A percentile compares a stretch with the other conserved stretches of the same genome.
phyloP scores from a whole-genome alignment of 176 grass and related monocot species.

The Leersia perrieri region DNA sequence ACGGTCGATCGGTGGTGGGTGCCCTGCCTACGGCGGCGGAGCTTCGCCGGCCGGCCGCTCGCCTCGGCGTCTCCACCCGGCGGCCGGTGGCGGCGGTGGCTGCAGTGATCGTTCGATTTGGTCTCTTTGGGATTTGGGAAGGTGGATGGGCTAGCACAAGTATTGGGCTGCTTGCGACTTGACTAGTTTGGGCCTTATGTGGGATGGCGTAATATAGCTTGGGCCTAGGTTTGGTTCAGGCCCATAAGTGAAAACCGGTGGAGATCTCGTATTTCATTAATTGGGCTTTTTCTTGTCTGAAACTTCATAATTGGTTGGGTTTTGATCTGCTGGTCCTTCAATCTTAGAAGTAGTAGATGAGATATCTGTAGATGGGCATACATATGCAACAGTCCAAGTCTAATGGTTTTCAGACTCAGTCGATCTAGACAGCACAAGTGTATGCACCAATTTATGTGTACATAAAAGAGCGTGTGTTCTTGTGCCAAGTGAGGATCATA shows the following conservation, averaged over 20 bases:
- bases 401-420: too few relatives aligned
- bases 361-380: too few relatives aligned
- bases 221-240: neutral
- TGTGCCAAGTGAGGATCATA: too few relatives aligned
- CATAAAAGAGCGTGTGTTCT: too few relatives aligned
- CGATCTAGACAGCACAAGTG: too few relatives aligned
- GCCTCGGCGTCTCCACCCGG: neutral
- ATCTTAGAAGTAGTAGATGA: too few relatives aligned
- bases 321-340: too few relatives aligned
- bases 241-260: neutral
- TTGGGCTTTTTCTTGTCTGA: neutral
- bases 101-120: neutral
- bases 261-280: neutral
- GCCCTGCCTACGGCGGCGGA: neutral
- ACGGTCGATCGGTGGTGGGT: neutral
- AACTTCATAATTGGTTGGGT: neutral
- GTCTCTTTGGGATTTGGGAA: neutral
- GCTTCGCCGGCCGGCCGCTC: neutral
- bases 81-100: neutral
- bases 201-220: neutral
- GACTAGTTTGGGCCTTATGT: neutral
- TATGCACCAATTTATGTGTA: too few relatives aligned
- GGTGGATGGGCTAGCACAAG: too few relatives aligned
- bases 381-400: too few relatives aligned
- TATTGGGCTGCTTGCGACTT: neutral